Evolutionary conservation across 1,139 yeast species (phyloP).

Genomic region (Blastobotrys raffinosifermentans): DNA sequence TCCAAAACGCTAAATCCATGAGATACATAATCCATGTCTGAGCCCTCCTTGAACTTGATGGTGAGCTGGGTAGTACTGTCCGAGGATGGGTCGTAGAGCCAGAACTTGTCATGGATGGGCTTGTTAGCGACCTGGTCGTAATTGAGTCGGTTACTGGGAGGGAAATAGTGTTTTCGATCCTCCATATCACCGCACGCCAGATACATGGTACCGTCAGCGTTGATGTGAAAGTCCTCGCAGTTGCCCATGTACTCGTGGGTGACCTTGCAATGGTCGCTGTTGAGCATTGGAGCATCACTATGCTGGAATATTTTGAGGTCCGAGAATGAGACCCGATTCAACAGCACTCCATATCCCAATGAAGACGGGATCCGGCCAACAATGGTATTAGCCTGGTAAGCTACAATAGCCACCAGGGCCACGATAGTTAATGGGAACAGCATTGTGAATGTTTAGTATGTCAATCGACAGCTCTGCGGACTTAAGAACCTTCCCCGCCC

Average conservation of each 20-base stretch:
- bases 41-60: conserved; percentile 7
- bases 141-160: conserved; percentile 1
- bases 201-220: conserved; percentile 1
- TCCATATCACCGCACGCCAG: conserved; percentile 4
- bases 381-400: not conserved
- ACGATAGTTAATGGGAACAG: not conserved
- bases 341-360: not conserved
- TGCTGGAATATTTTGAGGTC: not conserved
- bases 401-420: not conserved
- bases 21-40: conserved; percentile 13
- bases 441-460: not conserved
- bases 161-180: conserved; percentile 3
- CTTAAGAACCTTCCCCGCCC: not conserved
- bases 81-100: conserved; percentile 6
- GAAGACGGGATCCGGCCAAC: not conserved
- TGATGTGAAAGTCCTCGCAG: conserved; percentile 3
- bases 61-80: conserved; percentile 5
- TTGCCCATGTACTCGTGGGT: conserved; percentile 5
- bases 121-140: not conserved
- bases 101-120: conserved; percentile 10
- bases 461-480: not conserved
- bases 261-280: conserved; percentile 3
- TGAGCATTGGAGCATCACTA: not conserved
- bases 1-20: conserved; percentile 16
- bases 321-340: not conserved